Base-by-base conservation (phyloP, 495 filamentous ascomycete genomes). In the Cercophora samala region DNA sequence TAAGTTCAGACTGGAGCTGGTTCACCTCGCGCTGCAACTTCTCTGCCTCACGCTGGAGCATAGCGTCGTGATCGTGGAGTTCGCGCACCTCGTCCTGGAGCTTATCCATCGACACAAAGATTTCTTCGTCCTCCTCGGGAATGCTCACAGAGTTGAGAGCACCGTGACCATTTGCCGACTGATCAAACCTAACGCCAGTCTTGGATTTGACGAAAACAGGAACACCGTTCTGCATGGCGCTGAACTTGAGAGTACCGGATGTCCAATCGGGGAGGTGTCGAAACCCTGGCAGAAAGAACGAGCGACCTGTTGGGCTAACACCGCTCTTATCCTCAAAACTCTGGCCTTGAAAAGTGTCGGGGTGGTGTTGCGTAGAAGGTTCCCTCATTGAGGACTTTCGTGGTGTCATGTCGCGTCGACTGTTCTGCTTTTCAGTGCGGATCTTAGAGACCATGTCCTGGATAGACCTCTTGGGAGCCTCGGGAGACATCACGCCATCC, bases 61-160 rank as follows among this genome's bases (percentile, higher is more conserved):
- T 72, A 21, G 81, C 80, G 60, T 83, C 79, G 66, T 84, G 82
- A 55, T 84, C 81, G 62, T 82, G 80, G 58, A 83, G 72, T 62
- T 80, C 76, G 60, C 78, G 72, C 62, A 84, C 78, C 65, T 84
- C 82, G 32, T 82, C 79, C 62, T 79, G 81, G 80, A 84, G 82
- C 80, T 82, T 84, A 82, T 84, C 82, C 74, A 83, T 71, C 13
- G 81, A 82, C 25, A 82, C 81, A 62, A 84, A 83, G 32, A 84
- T 82, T 59, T 81, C 74, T 72, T 79, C 77, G 65, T 84, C 82
- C 62, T 83, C 82, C 60, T 80, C 73, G 52, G 76, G 75, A 25
- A 83, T 75, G 26, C 73, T 68, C 24, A 81, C 69, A 0, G 63
- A 74, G 63, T 80, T 79, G 13, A 84, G 64, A 18, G 78, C 72